A percentile compares a stretch with the other conserved stretches of the same genome.
These are phyloP conservation scores for Geotrichum candidum DNA, from an alignment of 1,139 yeast genomes.

Conservation along the genomic window DNA sequence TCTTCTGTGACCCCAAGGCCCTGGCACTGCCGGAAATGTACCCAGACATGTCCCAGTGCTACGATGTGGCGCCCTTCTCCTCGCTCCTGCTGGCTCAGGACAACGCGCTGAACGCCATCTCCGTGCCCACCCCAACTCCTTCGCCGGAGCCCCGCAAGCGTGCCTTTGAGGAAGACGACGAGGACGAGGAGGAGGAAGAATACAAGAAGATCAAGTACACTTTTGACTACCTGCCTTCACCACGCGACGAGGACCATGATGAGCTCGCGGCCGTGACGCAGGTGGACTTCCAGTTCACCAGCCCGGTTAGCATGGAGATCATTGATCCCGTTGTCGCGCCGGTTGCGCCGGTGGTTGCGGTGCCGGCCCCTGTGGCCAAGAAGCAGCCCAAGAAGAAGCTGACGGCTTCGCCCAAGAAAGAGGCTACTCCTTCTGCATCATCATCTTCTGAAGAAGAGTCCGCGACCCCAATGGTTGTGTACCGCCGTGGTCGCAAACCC, in stretches of 20 bases:
- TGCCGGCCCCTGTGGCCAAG: background rate
- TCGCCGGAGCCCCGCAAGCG: constrained; percentile 5
- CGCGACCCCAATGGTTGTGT: background rate
- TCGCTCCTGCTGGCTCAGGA: background rate
- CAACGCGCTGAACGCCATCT: background rate
- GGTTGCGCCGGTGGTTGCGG: background rate
- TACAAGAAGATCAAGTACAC: background rate
- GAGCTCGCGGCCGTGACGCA: background rate
- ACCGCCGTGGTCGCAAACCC: constrained; percentile 33
- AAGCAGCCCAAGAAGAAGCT: background rate
- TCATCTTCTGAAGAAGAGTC: background rate
- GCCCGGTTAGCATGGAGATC: background rate
- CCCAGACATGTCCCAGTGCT: constrained; percentile 1
- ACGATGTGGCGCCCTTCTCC: constrained; percentile 7
- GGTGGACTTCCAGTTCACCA: background rate
- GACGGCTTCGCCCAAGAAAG: background rate
- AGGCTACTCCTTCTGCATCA: background rate
- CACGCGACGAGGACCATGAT: background rate
- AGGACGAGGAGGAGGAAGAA: background rate
- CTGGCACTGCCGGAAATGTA: constrained; percentile 20
- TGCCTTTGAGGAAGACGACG: constrained; percentile 4
- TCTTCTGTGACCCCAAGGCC: constrained; percentile 26
- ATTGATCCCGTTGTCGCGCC: background rate
- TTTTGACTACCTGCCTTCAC: background rate
- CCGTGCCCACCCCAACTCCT: constrained; percentile 9